Percentiles rank a stretch among this genome's conserved stretches.
These are phyloP conservation scores for Colletotrichum liaoningense DNA, from an alignment of 2,329 filamentous ascomycete genomes.

Conservation along the genomic window DNA sequence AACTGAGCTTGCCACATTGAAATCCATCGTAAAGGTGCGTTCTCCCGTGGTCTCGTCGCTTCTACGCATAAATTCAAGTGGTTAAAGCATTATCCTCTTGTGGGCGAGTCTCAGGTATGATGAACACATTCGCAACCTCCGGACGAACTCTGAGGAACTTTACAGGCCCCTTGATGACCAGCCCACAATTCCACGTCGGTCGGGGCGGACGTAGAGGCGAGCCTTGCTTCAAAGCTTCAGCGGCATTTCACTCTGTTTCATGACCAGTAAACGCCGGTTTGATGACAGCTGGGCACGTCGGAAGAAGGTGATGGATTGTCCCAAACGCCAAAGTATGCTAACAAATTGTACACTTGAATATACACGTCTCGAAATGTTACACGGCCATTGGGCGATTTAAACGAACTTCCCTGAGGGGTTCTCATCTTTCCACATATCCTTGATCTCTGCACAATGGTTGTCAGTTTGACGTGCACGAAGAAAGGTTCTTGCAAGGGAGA, in stretches of 20 bases:
- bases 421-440: constrained; percentile 55
- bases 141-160: too few species aligned
- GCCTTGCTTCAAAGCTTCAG: background rate
- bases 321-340: constrained; percentile 33
- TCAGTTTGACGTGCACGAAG: constrained; percentile 34
- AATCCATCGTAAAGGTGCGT: background rate
- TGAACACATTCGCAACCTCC: background rate
- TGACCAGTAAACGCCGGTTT: background rate
- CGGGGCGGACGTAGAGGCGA: background rate
- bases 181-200: too few species aligned
- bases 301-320: constrained; percentile 28
- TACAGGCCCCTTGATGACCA: too few species aligned
- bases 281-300: background rate
- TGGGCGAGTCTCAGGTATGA: background rate
- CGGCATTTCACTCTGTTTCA: background rate
- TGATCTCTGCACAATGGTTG: constrained; percentile 52
- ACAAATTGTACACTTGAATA: constrained; percentile 41
- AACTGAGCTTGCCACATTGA: background rate
- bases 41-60: background rate
- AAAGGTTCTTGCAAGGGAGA: constrained; percentile 35
- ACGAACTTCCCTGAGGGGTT: constrained; percentile 48
- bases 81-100: too few species aligned
- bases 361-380: constrained; percentile 41
- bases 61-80: too few species aligned
- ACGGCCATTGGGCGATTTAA: constrained; percentile 33